Percentiles rank a stretch among this genome's conserved stretches.
phyloP scores from a whole-genome alignment of 2,329 filamentous ascomycete species.

The Aspergillus cejpii region DNA sequence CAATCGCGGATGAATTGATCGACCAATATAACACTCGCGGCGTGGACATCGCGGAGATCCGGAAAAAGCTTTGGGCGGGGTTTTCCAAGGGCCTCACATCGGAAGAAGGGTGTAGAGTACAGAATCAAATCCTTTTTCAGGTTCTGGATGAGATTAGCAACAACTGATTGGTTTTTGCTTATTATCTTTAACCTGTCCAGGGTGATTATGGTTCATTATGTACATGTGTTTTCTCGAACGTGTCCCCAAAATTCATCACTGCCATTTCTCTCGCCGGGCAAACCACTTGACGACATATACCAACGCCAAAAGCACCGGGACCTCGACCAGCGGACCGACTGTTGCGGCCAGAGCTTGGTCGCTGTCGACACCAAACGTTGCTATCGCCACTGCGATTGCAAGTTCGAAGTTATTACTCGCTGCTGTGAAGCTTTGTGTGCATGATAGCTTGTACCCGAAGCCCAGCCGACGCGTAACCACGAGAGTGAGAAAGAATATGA shows the following conservation, averaged over 20 bases:
- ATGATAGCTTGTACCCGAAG: slow-evolving; percentile 63
- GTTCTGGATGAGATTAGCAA: slow-evolving; percentile 36
- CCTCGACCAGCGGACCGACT: slow-evolving; percentile 78
- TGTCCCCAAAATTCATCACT: slow-evolving; percentile 1
- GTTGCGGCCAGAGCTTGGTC: slow-evolving; percentile 76
- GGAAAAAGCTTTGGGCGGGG: slow-evolving; percentile 29
- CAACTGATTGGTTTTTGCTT: slow-evolving; percentile 13
- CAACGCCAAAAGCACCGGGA: slow-evolving; percentile 69
- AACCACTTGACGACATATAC: slow-evolving; percentile 61
- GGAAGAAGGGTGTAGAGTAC: slow-evolving; percentile 33
- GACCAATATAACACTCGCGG: slow-evolving; percentile 34
- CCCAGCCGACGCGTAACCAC: slow-evolving; percentile 57
- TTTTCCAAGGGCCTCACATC: slow-evolving; percentile 25
- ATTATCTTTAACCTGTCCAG: slow-evolving; percentile 1
- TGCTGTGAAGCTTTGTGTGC: slow-evolving; percentile 80
- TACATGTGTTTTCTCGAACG: neutral
- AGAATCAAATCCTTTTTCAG: slow-evolving; percentile 40
- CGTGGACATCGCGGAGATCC: slow-evolving; percentile 33
- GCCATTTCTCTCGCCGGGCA: slow-evolving; percentile 24
- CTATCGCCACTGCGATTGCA: slow-evolving; percentile 79
- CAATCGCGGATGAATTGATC: slow-evolving; percentile 36
- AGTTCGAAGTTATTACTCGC: slow-evolving; percentile 92
- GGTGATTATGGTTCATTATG: neutral
- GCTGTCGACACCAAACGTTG: slow-evolving; percentile 69
- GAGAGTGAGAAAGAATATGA: slow-evolving; percentile 67